phyloP scores from a whole-genome alignment of 306 rosid genomes.

The Vigna radiata region DNA sequence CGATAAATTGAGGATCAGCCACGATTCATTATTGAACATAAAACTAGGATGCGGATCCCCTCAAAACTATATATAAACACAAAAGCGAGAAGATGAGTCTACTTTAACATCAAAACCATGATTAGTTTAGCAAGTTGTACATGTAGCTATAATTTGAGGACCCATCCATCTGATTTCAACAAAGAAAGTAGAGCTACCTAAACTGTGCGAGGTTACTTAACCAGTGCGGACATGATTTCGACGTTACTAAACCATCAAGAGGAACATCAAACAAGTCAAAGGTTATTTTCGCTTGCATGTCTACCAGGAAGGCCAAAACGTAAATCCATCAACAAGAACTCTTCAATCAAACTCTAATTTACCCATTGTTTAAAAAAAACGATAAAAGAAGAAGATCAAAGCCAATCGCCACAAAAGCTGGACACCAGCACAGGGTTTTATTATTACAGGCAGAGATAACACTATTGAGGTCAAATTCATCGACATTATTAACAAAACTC shows the following conservation, averaged over 20 bases:
- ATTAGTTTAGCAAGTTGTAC: background rate
- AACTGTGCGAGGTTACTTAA: background rate
- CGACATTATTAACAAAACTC: conserved; percentile 25
- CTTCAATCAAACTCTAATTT: background rate
- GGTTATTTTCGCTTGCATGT: background rate
- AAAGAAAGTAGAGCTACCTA: background rate
- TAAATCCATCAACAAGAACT: background rate
- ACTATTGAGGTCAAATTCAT: conserved; percentile 6
- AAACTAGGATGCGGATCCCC: background rate
- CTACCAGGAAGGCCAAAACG: background rate
- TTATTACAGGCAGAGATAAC: background rate
- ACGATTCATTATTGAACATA: background rate
- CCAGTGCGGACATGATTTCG: background rate
- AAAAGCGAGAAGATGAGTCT: background rate
- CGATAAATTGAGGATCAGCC: background rate
- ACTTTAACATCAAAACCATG: background rate
- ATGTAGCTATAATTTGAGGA: background rate
- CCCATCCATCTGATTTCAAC: background rate
- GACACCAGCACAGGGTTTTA: conserved; percentile 13
- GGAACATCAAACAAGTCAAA: background rate
- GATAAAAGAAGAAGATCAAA: too few species aligned
- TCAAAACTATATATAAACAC: background rate
- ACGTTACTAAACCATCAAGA: background rate
- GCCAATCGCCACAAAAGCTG: conserved; percentile 23
- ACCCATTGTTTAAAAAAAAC: background rate